phyloP scores from a whole-genome alignment of 805 yeast species.

The Kuraishia borneana region DNA sequence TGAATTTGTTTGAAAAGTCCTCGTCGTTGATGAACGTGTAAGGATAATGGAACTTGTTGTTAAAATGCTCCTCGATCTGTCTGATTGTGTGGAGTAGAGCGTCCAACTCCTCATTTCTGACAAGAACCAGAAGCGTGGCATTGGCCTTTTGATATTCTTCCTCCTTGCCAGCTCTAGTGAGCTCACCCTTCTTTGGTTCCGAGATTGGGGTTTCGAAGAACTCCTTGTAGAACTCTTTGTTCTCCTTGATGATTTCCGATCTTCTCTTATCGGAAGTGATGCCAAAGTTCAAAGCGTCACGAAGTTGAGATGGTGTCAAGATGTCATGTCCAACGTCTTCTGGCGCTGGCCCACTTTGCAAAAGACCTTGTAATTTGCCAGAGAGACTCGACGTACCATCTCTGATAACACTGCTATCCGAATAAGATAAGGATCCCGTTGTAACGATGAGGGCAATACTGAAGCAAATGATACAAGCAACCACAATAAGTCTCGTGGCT shows the following conservation, averaged over 20 bases:
- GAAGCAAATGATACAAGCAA: neutral
- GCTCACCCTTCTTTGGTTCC: constrained; percentile 33
- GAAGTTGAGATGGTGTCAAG: neutral
- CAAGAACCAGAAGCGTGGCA: constrained; percentile 63
- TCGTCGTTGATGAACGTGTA: constrained; percentile 66
- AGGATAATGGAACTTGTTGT: constrained; percentile 58
- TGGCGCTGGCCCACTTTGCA: neutral
- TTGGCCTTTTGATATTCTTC: constrained; percentile 28
- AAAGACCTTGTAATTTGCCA: too few species aligned
- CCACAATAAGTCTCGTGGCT: neutral
- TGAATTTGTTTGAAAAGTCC: constrained; percentile 52
- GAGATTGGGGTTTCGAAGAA: constrained; percentile 22
- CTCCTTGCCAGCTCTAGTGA: constrained; percentile 10
- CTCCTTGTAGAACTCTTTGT: constrained; percentile 25
- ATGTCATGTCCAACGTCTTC: neutral
- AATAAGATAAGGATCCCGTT: neutral
- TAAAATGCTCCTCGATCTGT: constrained; percentile 52
- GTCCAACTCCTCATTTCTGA: constrained; percentile 49
- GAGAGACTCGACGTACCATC: neutral
- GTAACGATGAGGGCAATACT: neutral
- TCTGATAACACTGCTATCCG: neutral
- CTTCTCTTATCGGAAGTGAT: neutral
- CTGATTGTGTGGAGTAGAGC: constrained; percentile 39
- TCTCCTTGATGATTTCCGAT: constrained; percentile 19
- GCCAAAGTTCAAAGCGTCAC: neutral